Percentiles rank a stretch among this genome's conserved stretches.
Conservation (phyloP, 768 basidiomycete species). For the Suillus spraguei region DNA sequence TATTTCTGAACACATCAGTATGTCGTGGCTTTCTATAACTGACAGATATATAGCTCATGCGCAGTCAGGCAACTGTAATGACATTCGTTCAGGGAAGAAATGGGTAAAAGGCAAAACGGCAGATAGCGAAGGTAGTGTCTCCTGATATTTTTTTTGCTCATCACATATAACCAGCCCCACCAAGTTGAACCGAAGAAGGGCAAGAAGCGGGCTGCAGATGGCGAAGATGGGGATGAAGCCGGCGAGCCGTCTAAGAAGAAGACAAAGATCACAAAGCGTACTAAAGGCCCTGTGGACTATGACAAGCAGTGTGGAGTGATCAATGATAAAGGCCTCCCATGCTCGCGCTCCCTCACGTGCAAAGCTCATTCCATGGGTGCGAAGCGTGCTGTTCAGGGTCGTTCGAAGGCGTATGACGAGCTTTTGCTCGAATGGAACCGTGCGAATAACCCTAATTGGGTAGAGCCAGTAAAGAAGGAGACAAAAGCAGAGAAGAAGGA, state of each 20-base stretch:
- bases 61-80: conserved; percentile 58
- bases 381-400: conserved; percentile 88
- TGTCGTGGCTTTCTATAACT: conserved; percentile 22
- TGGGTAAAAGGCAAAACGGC: conserved; percentile 54
- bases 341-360: conserved; percentile 94
- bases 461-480: conserved; percentile 85
- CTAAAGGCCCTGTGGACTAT: conserved; percentile 86
- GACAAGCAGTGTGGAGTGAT: conserved; percentile 97
- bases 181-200: conserved; percentile 49
- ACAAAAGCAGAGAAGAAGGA: conserved; percentile 89
- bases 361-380: conserved; percentile 98
- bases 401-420: conserved; percentile 82
- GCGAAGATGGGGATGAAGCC: conserved; percentile 64
- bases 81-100: conserved; percentile 59
- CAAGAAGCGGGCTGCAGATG: conserved; percentile 85
- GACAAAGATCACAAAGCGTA: conserved; percentile 74
- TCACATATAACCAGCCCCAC: conserved; percentile 12
- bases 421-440: conserved; percentile 92
- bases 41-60: conserved; percentile 14
- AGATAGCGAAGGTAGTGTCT: conserved; percentile 46
- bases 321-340: conserved; percentile 91
- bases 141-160: conserved; percentile 6
- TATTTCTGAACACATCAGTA: conserved; percentile 76
- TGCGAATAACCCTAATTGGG: conserved; percentile 83
- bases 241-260: conserved; percentile 78